Conservation (phyloP, 345 rosid genomes). For the Noccaea bulbosa region DNA sequence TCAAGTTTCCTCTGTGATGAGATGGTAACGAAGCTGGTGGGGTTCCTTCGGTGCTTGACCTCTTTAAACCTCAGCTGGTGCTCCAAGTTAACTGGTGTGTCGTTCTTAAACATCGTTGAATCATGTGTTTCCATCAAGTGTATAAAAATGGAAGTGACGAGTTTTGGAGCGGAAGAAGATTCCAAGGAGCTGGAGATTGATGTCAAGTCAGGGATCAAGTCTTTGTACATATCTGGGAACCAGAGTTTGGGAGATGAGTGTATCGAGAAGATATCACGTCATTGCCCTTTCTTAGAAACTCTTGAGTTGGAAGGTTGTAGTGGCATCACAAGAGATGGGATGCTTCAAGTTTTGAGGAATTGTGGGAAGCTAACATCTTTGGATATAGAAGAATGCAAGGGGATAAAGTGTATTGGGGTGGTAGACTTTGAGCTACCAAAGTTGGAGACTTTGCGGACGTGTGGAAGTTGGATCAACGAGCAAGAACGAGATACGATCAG, state of each 20-base stretch:
- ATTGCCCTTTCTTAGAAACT: conserved; percentile 53
- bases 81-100: conserved; percentile 53
- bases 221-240: conserved; percentile 54
- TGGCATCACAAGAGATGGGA: conserved; percentile 55
- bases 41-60: conserved; percentile 47
- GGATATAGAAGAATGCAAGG: conserved; percentile 55
- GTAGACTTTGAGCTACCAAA: conserved; percentile 58
- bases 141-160: conserved; percentile 62
- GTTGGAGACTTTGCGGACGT: conserved; percentile 59
- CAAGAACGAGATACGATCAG: conserved; percentile 53
- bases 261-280: conserved; percentile 44
- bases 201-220: conserved; percentile 50
- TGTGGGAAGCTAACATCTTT: conserved; percentile 54
- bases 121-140: conserved; percentile 54
- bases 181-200: conserved; percentile 14
- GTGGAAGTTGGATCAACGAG: conserved; percentile 54
- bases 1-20: conserved; percentile 63
- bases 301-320: conserved; percentile 57
- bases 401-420: conserved; percentile 41
- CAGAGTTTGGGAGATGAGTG: conserved; percentile 57
- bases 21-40: conserved; percentile 41
- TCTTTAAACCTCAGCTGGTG: conserved; percentile 61
- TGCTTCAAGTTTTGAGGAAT: conserved; percentile 50
- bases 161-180: conserved; percentile 58
- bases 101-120: conserved; percentile 52